Percentiles rank a stretch among this genome's conserved stretches.
Conservation (phyloP, 345 rosid species). For the Arabis alpina region DNA sequence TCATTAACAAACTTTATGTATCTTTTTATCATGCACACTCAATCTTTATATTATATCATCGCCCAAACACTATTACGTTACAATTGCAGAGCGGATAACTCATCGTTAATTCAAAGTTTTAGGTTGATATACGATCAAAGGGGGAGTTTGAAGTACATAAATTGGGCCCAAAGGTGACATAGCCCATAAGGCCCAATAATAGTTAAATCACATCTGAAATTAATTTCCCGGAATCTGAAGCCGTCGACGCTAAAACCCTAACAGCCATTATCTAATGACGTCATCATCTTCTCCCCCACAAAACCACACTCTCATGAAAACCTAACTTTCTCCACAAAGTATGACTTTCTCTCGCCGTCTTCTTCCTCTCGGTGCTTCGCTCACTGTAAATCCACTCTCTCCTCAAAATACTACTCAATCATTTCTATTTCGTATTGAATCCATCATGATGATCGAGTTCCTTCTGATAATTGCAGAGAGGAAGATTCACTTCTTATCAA, state of each 20-base stretch:
- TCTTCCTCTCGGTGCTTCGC: conserved; percentile 38
- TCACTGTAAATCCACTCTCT: conserved; percentile 31
- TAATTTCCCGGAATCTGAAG: conserved; percentile 1
- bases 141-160: no score
- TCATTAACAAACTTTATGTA: no score
- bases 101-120: no score
- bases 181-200: conserved; percentile 20
- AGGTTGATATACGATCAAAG: no score
- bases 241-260: conserved; percentile 30
- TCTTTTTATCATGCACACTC: no score
- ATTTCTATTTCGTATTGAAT: conserved; percentile 1
- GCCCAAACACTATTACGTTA: no score
- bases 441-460: conserved; percentile 23
- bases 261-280: conserved; percentile 37
- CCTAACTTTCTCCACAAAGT: conserved; percentile 14
- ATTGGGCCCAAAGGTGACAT: not conserved
- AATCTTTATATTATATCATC: no score
- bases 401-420: not conserved
- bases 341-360: conserved; percentile 40
- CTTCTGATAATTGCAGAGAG: conserved; percentile 50
- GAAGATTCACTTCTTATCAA: conserved; percentile 34
- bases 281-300: conserved; percentile 16
- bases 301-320: conserved; percentile 8
- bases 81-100: no score
- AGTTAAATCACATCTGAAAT: not conserved